These are phyloP conservation scores for Stentor coeruleus DNA, from an alignment of 73 alveolate species.

Conservation along the genomic window DNA sequence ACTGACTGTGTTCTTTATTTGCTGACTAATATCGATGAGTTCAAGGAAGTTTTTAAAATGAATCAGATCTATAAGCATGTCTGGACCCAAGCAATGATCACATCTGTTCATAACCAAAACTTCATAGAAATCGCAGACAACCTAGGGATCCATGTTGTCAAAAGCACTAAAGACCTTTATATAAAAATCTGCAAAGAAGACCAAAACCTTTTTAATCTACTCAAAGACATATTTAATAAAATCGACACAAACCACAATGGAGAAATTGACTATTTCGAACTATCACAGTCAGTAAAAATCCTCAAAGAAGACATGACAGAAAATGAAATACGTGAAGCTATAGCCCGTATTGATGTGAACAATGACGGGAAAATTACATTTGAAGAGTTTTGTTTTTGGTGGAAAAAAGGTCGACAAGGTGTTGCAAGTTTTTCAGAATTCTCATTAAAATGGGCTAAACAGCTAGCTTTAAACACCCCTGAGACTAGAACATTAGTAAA, in stretches of 20 bases:
- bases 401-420: conserved; percentile 28
- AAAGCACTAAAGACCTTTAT: conserved; percentile 45
- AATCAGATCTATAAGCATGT: neutral
- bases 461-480: neutral
- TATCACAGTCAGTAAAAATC: conserved; percentile 40
- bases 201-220: conserved; percentile 45
- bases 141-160: neutral
- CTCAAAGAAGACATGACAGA: conserved; percentile 56
- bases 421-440: neutral
- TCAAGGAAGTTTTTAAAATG: neutral
- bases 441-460: neutral
- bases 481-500: neutral
- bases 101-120: neutral
- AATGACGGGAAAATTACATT: conserved; percentile 58
- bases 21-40: neutral
- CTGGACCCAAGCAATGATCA: neutral
- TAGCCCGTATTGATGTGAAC: conserved; percentile 59
- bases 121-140: neutral
- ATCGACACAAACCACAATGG: conserved; percentile 62
- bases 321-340: conserved; percentile 58
- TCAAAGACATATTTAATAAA: conserved; percentile 44
- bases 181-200: conserved; percentile 51
- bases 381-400: conserved; percentile 50
- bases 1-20: neutral
- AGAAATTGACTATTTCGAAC: conserved; percentile 51